Evolutionary conservation across 2,329 filamentous ascomycete genomes (phyloP).

Genomic region (Metarhizium robertsii): DNA sequence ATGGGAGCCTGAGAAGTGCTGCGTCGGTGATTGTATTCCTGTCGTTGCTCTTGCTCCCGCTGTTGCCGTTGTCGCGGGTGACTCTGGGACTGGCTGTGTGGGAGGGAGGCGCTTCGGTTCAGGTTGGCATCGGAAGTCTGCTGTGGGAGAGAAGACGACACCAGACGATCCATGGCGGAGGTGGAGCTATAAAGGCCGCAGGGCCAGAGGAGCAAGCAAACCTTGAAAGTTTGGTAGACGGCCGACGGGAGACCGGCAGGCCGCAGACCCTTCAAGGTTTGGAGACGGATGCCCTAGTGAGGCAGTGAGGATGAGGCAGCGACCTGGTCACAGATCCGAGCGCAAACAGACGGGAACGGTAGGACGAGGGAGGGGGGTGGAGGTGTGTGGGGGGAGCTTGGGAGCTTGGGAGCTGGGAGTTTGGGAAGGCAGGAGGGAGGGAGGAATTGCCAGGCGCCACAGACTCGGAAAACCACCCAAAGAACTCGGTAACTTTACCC

Average conservation of each 20-base stretch:
- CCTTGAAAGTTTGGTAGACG: not conserved
- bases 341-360: not conserved
- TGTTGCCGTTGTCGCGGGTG: constrained; percentile 8
- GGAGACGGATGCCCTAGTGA: not conserved
- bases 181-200: constrained; percentile 11
- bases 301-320: not conserved
- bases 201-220: not conserved
- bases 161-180: constrained; percentile 21
- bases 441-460: no score
- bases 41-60: constrained; percentile 3
- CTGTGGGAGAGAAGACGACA: constrained; percentile 4
- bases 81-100: not conserved
- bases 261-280: not conserved
- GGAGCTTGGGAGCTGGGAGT: not conserved
- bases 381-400: not conserved
- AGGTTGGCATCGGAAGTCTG: constrained; percentile 8
- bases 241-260: not conserved
- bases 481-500: no score
- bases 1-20: constrained; percentile 8
- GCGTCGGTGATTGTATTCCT: constrained; percentile 5
- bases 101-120: constrained; percentile 6
- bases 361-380: not conserved
- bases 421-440: constrained; percentile 2
- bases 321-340: not conserved
- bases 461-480: no score